These are phyloP conservation scores for Ramalina peruviana DNA, from an alignment of 495 filamentous ascomycete genomes.

Conservation along the genomic window DNA sequence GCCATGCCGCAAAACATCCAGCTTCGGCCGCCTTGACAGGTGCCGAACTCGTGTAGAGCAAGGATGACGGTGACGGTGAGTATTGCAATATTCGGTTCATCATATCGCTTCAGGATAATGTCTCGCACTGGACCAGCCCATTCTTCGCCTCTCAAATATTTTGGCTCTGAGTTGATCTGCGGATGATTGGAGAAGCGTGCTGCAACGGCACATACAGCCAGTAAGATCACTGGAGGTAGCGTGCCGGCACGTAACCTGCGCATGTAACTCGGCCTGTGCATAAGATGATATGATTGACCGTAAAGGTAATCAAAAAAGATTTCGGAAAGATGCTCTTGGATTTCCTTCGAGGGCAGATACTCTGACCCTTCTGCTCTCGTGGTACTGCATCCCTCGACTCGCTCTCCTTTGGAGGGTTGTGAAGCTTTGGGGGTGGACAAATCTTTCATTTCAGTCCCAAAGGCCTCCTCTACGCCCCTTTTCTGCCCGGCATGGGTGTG, in stretches of 20 bases:
- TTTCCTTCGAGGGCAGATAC: slow-evolving; percentile 69
- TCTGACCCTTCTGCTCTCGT: slow-evolving; percentile 70
- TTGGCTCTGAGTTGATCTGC: slow-evolving; percentile 64
- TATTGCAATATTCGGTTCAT: slow-evolving; percentile 92
- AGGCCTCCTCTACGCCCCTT: slow-evolving; percentile 75
- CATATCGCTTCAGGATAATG: slow-evolving; percentile 72
- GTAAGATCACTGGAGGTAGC: slow-evolving; percentile 72
- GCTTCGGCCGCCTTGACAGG: slow-evolving; percentile 87
- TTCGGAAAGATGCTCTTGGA: slow-evolving; percentile 89
- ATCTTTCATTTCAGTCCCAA: slow-evolving; percentile 64
- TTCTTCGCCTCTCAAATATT: slow-evolving; percentile 79
- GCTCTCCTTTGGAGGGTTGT: slow-evolving; percentile 34
- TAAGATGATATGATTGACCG: slow-evolving; percentile 86
- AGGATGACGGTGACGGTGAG: slow-evolving; percentile 77
- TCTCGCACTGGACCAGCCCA: slow-evolving; percentile 78
- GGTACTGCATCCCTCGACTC: slow-evolving; percentile 50
- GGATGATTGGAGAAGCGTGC: slow-evolving; percentile 95
- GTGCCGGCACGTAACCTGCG: slow-evolving; percentile 54
- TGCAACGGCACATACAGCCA: slow-evolving; percentile 85
- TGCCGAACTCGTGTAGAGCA: slow-evolving; percentile 90
- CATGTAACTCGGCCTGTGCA: slow-evolving; percentile 96
- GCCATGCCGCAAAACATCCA: slow-evolving; percentile 94
- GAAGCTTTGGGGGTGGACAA: slow-evolving; percentile 52
- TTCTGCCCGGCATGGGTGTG: slow-evolving; percentile 54
- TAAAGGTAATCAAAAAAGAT: slow-evolving; percentile 95